A percentile compares a stretch with the other conserved stretches of the same genome.
phyloP scores from a whole-genome alignment of 2,329 filamentous ascomycete genomes.

The Cytospora piceicola region DNA sequence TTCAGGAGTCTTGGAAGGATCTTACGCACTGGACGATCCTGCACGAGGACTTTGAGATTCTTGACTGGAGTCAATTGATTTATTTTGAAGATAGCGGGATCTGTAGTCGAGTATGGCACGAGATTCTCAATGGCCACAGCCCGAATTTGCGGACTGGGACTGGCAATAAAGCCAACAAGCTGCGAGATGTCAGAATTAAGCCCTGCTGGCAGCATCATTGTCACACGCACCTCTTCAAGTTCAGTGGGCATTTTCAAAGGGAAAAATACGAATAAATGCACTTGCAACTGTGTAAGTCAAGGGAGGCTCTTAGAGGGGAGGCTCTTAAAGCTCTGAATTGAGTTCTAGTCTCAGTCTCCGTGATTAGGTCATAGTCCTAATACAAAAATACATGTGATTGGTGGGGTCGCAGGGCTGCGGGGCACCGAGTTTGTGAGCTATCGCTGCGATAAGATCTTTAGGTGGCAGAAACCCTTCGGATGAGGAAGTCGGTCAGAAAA shows the following conservation, averaged over 20 bases:
- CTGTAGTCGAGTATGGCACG: slow-evolving; percentile 75
- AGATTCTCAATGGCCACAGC: slow-evolving; percentile 84
- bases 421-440: slow-evolving; percentile 16
- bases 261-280: slow-evolving; percentile 13
- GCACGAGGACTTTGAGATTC: slow-evolving; percentile 83
- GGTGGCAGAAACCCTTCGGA: slow-evolving; percentile 16
- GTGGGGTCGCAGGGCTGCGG: slow-evolving; percentile 10
- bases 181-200: slow-evolving; percentile 42
- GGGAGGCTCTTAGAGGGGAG: slow-evolving; percentile 25
- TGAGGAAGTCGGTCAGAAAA: slow-evolving; percentile 11
- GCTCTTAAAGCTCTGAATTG: slow-evolving; percentile 29
- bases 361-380: background rate
- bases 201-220: background rate
- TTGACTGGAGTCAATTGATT: slow-evolving; percentile 78
- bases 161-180: slow-evolving; percentile 91
- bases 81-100: slow-evolving; percentile 82
- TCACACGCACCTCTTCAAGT: slow-evolving; percentile 68
- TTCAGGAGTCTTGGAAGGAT: too few species aligned
- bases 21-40: slow-evolving; percentile 74
- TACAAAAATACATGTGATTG: slow-evolving; percentile 23
- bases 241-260: slow-evolving; percentile 68
- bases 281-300: slow-evolving; percentile 3
- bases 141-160: slow-evolving; percentile 89
- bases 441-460: slow-evolving; percentile 23
- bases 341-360: background rate